Percentiles rank a stretch among this genome's conserved stretches.
Conservation (phyloP, 306 rosid species). For the Trifolium subterraneum region DNA sequence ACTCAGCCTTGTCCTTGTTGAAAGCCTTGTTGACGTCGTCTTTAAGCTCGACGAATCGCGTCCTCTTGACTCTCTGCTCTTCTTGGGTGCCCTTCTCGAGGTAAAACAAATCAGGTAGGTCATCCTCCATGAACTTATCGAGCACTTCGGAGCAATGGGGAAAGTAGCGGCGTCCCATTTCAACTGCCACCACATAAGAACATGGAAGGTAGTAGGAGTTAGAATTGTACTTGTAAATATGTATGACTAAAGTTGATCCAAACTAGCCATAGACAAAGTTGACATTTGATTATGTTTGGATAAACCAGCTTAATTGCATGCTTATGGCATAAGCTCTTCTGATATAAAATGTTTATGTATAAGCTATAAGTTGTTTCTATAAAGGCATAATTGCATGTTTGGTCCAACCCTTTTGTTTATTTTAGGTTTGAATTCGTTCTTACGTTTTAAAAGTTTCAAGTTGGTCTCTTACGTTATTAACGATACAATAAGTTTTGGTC, state of each 20-base stretch:
- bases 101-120: slow-evolving; percentile 70
- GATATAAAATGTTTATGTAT: too few relatives aligned
- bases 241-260: neutral
- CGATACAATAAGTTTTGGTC: too few relatives aligned
- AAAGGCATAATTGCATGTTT: too few relatives aligned
- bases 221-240: neutral
- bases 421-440: too few relatives aligned
- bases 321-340: neutral
- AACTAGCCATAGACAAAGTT: neutral
- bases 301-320: neutral
- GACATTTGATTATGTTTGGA: neutral
- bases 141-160: slow-evolving; percentile 95
- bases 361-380: too few relatives aligned
- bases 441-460: too few relatives aligned
- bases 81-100: slow-evolving; percentile 77
- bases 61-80: slow-evolving; percentile 72
- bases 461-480: too few relatives aligned
- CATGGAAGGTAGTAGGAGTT: neutral
- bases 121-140: slow-evolving; percentile 82
- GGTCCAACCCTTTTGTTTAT: too few relatives aligned
- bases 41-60: slow-evolving; percentile 83
- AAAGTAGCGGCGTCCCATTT: slow-evolving; percentile 82
- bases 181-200: slow-evolving; percentile 58
- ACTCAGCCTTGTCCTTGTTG: slow-evolving; percentile 75
- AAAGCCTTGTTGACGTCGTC: slow-evolving; percentile 89